Conservation (phyloP, 116 monocot species). For the Papilionanthe hybrid region DNA sequence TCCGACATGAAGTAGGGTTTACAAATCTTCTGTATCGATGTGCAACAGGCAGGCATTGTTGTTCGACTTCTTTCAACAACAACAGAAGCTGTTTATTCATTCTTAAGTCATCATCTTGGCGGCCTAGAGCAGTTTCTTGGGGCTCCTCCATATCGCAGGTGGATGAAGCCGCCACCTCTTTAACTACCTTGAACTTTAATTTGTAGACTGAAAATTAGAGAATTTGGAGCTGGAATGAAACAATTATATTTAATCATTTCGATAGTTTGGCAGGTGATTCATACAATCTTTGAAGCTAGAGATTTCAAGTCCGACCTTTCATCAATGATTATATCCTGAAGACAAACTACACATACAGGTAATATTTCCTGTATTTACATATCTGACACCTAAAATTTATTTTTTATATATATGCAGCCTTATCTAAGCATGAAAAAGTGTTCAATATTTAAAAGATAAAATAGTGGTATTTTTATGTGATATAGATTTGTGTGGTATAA, state of each 20-base stretch:
- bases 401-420: too few species aligned
- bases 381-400: too few species aligned
- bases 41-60: conserved; percentile 59
- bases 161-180: neutral
- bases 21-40: neutral
- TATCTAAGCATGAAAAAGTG: too few species aligned
- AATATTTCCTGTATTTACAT: too few species aligned
- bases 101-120: conserved; percentile 50
- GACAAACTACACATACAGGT: neutral
- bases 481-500: too few species aligned
- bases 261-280: neutral
- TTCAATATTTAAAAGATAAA: too few species aligned
- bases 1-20: neutral
- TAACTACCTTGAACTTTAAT: too few species aligned
- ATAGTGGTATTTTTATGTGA: too few species aligned
- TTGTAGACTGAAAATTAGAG: too few species aligned
- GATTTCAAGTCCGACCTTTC: neutral
- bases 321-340: neutral
- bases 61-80: conserved; percentile 58
- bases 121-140: conserved; percentile 67
- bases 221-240: neutral
- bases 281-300: neutral
- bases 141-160: conserved; percentile 40
- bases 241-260: neutral
- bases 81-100: conserved; percentile 69